Conservation (phyloP, 768 basidiomycete genomes). For the Podaxis sp. region DNA sequence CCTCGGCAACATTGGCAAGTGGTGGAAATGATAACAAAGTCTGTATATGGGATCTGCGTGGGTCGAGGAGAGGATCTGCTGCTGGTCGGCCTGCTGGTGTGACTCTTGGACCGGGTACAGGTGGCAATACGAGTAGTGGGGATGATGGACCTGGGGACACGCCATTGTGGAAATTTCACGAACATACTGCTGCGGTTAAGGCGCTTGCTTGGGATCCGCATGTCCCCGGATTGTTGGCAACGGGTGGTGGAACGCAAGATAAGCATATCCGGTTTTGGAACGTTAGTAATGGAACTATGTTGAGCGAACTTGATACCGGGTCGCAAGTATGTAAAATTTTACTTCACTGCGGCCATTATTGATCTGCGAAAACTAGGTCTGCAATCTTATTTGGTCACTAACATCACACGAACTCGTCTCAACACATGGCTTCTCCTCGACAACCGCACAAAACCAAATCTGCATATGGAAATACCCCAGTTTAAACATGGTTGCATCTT, state of each 20-base stretch:
- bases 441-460: slow-evolving; percentile 93
- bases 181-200: slow-evolving; percentile 96
- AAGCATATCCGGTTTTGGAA: slow-evolving; percentile 99
- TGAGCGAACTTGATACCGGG: slow-evolving; percentile 90
- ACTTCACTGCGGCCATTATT: slow-evolving; percentile 13
- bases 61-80: slow-evolving; percentile 46
- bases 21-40: slow-evolving; percentile 99
- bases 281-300: slow-evolving; percentile 78
- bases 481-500: slow-evolving; percentile 90
- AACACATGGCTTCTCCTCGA: slow-evolving; percentile 95
- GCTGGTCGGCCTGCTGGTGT: slow-evolving; percentile 24
- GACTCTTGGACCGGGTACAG: slow-evolving; percentile 20
- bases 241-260: slow-evolving; percentile 98
- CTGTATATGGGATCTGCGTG: slow-evolving; percentile 92
- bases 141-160: slow-evolving; percentile 42
- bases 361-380: slow-evolving; percentile 56
- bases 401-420: slow-evolving; percentile 98
- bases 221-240: slow-evolving; percentile 84
- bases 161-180: slow-evolving; percentile 93
- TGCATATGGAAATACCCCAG: slow-evolving; percentile 95
- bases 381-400: slow-evolving; percentile 94
- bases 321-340: slow-evolving; percentile 69
- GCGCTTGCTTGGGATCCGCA: slow-evolving; percentile 99
- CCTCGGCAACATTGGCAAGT: slow-evolving; percentile 70
- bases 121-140: slow-evolving; percentile 18